phyloP scores from a whole-genome alignment of 192 early-diverging fungal species.

The Dissophora globulifera region DNA sequence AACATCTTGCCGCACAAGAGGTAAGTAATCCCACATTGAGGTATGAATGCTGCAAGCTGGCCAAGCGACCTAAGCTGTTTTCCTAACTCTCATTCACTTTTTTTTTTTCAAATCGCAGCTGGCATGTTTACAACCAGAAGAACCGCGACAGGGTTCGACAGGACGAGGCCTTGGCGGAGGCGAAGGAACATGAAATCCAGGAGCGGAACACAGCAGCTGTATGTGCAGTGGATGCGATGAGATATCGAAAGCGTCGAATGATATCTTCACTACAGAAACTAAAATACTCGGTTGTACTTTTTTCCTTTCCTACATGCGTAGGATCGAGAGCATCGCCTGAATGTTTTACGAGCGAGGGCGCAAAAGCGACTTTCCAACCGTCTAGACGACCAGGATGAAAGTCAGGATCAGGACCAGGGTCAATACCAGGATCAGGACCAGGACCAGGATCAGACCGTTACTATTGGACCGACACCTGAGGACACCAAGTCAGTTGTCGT shows the following conservation, averaged over 20 bases:
- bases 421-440: not conserved
- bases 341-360: constrained; percentile 60
- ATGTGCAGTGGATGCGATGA: constrained; percentile 11
- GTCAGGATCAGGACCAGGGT: not conserved
- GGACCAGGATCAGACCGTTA: not conserved
- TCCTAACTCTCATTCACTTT: not conserved
- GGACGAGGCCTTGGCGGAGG: constrained; percentile 77
- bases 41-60: not conserved
- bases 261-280: no score
- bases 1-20: constrained; percentile 79
- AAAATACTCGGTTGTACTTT: no score
- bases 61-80: no score
- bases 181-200: constrained; percentile 61
- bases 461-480: not conserved
- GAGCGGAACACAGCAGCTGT: constrained; percentile 66
- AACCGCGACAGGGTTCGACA: constrained; percentile 72
- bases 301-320: constrained; percentile 2
- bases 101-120: constrained; percentile 53
- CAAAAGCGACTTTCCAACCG: constrained; percentile 18
- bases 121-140: constrained; percentile 81
- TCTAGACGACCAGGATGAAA: constrained; percentile 1
- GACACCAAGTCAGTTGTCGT: constrained; percentile 4
- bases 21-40: constrained; percentile 29
- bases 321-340: constrained; percentile 73
- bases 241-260: not conserved